Conservation (phyloP, 2,329 filamentous ascomycete species). For the Celoporthe dispersa region DNA sequence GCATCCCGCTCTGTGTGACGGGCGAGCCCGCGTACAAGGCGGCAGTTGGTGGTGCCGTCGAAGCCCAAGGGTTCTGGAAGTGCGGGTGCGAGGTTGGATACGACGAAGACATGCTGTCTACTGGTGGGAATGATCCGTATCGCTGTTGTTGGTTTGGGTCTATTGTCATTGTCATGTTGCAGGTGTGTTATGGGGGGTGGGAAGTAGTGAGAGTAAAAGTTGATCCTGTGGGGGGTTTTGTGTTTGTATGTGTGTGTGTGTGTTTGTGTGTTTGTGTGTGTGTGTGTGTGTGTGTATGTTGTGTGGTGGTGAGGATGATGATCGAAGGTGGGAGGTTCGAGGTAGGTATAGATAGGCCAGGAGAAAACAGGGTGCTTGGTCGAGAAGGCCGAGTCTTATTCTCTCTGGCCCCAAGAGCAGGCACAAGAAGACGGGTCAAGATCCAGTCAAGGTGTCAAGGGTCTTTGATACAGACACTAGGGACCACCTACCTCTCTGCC, state of each 20-base stretch:
- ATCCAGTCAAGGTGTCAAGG: constrained; percentile 8
- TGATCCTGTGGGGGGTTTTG: constrained; percentile 22
- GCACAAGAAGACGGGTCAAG: background rate
- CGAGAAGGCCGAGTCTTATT: background rate
- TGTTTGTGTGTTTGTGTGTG: background rate
- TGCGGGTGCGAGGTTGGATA: constrained; percentile 70
- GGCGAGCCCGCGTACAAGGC: constrained; percentile 62
- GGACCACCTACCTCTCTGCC: constrained; percentile 30
- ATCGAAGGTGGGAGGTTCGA: background rate
- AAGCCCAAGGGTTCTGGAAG: constrained; percentile 88
- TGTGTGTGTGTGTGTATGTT: background rate
- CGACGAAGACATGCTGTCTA: constrained; percentile 72
- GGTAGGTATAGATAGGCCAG: constrained; percentile 25
- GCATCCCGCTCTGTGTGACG: constrained; percentile 54
- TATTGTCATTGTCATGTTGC: constrained; percentile 92
- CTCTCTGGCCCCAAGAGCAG: constrained; percentile 28
- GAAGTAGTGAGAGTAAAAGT: constrained; percentile 29
- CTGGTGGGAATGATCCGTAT: constrained; percentile 74
- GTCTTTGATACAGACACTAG: constrained; percentile 4
- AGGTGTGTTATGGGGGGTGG: constrained; percentile 32
- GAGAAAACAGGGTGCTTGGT: constrained; percentile 15
- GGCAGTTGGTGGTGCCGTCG: constrained; percentile 56
- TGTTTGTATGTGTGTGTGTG: background rate
- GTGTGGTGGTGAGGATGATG: background rate
- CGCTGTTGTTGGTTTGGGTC: constrained; percentile 81